Base-by-base conservation (phyloP, 352 stramenopile genomes). In the Pythium plurisporium region DNA sequence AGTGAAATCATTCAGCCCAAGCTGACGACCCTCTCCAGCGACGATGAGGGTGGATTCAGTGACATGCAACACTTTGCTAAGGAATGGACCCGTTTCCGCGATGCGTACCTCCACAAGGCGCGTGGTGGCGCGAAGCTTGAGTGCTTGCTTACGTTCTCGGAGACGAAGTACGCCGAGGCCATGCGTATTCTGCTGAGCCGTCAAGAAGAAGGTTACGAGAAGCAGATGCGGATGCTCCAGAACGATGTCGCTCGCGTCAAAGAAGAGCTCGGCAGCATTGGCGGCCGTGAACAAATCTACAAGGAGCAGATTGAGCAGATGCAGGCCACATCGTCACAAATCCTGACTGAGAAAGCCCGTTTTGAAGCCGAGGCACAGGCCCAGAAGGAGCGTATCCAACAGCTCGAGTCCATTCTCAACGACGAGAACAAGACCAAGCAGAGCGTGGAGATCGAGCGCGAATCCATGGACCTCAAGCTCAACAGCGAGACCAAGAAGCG, bases 221-320 rank as follows among this genome's bases (percentile, higher is more conserved):
- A 91, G 67, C 78, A 91, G 66, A 82, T 95, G 30, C 76, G 79
- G n/a, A 71, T 65, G 43, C 63, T 93, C 22, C 79, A 92, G 57
- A 64, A 71, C 25, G 79, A 93, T 52, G 76, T 89, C 7, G 74
- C 77, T 3, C 86, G 85, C 23, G 82, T 92, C 14, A 90, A 91
- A 46, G 85, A 95, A 68, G 76, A 89, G 36, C 75, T 95, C 12
- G 85, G 82, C 31, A 91, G 79, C 42, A 81, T 89, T 30, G 78
- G 82, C 27, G 85, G 79, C 7, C 79, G 82, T 31, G 79, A 91
- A 41, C 79, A 92, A 67, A 87, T 93, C 62, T 91, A 90, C 70
- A 84, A 86, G 57, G 80, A 91, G 63, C 82, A 93, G 69, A 89
- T 95, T 50, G 85, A 95, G 61, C 74, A 89, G 64, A 86, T 92